These are phyloP conservation scores for Leishmania mexicana DNA, from an alignment of 208 protist genomes.

Conservation along the genomic window DNA sequence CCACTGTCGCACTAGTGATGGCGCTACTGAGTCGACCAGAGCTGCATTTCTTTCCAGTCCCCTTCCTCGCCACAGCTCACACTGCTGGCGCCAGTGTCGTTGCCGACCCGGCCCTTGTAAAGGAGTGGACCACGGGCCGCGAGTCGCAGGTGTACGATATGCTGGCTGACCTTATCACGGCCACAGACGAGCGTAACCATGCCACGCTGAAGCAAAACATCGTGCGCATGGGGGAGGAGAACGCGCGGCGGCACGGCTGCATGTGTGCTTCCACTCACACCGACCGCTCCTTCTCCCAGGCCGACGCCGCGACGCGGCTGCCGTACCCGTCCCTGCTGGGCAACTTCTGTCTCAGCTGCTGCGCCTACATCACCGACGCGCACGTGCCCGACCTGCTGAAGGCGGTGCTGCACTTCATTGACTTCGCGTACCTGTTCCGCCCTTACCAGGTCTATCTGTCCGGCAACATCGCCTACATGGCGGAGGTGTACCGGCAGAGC, in stretches of 20 bases:
- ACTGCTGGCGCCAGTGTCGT: background rate
- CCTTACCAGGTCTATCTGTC: constrained; percentile 41
- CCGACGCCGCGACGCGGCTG: background rate
- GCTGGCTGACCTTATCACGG: constrained; percentile 60
- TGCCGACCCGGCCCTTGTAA: constrained; percentile 5
- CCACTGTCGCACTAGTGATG: constrained; percentile 51
- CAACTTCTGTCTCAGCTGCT: constrained; percentile 39
- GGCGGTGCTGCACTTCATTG: constrained; percentile 53
- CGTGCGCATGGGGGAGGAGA: constrained; percentile 35
- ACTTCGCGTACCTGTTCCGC: constrained; percentile 61
- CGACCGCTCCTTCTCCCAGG: background rate
- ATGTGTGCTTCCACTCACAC: constrained; percentile 22
- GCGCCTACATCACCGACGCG: constrained; percentile 52
- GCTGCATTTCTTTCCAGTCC: constrained; percentile 50
- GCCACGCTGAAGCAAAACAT: constrained; percentile 26
- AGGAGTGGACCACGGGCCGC: constrained; percentile 44
- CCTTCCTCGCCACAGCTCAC: background rate
- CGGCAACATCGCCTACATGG: constrained; percentile 30
- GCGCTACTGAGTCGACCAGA: constrained; percentile 48
- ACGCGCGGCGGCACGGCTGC: constrained; percentile 47
- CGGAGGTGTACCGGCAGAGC: constrained; percentile 62
- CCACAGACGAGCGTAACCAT: constrained; percentile 67
- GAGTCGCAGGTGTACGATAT: constrained; percentile 53
- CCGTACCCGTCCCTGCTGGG: constrained; percentile 6
- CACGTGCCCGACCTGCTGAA: constrained; percentile 58